These are phyloP conservation scores for Pseudonectria buxi DNA, from an alignment of 2,329 filamentous ascomycete genomes.

Conservation along the genomic window DNA sequence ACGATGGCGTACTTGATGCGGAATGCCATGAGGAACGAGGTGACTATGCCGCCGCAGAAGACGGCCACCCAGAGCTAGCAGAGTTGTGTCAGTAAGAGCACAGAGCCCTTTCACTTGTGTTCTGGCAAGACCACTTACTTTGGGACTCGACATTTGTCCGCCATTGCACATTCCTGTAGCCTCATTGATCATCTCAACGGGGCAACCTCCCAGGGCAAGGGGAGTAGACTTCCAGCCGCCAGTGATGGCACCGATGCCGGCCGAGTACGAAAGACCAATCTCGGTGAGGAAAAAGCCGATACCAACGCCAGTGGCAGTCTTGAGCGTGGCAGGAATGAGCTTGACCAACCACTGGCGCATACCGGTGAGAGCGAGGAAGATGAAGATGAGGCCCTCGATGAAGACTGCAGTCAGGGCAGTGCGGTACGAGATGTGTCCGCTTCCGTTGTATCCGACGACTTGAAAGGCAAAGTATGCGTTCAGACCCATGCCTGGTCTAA, in stretches of 20 bases:
- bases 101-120: too few relatives aligned
- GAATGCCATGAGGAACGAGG: constrained; percentile 73
- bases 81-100: constrained; percentile 4
- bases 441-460: constrained; percentile 55
- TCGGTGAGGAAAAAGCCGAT: constrained; percentile 59
- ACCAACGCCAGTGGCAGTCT: constrained; percentile 58
- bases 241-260: constrained; percentile 76
- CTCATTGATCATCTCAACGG: constrained; percentile 43
- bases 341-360: constrained; percentile 68
- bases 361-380: constrained; percentile 57
- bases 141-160: constrained; percentile 70
- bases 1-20: constrained; percentile 70
- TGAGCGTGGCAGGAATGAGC: constrained; percentile 57
- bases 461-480: constrained; percentile 64
- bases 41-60: constrained; percentile 71
- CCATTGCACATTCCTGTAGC: constrained; percentile 44
- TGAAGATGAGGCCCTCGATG: constrained; percentile 57
- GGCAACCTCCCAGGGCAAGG: constrained; percentile 70
- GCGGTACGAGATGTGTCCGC: constrained; percentile 49
- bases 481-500: constrained; percentile 59
- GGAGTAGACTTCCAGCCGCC: constrained; percentile 61
- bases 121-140: too few relatives aligned
- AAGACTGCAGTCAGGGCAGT: constrained; percentile 59
- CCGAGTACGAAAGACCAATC: constrained; percentile 65
- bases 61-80: constrained; percentile 78